These are phyloP conservation scores for Candida stauntonica DNA, from an alignment of 805 yeast species.

Conservation along the genomic window DNA sequence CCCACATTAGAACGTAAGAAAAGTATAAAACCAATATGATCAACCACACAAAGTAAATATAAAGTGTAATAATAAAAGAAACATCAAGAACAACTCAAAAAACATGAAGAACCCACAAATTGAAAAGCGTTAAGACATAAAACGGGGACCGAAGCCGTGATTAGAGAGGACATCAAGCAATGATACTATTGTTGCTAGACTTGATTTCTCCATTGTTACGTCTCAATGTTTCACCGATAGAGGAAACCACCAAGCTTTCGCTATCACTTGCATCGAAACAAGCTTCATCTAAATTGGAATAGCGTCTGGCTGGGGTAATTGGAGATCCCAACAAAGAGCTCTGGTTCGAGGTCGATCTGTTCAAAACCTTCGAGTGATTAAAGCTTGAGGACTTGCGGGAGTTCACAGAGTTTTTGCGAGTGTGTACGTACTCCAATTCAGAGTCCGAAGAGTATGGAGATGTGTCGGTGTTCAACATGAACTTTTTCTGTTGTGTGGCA, in stretches of 20 bases:
- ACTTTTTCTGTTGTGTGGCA: conserved; percentile 19
- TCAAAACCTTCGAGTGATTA: not conserved
- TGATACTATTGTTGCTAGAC: conserved; percentile 17
- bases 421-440: conserved; percentile 22
- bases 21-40: not conserved
- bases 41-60: not conserved
- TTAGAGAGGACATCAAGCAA: conserved; percentile 8
- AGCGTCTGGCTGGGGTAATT: conserved; percentile 12
- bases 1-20: not conserved
- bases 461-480: conserved; percentile 18
- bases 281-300: conserved; percentile 12
- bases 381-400: conserved; percentile 4
- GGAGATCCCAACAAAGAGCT: conserved; percentile 11
- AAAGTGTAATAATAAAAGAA: not conserved
- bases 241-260: conserved; percentile 28
- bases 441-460: conserved; percentile 28
- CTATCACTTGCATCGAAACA: conserved; percentile 21
- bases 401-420: conserved; percentile 15
- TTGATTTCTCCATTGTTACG: conserved; percentile 29
- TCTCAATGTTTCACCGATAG: conserved; percentile 32
- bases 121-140: too few relatives aligned
- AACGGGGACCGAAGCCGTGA: too few relatives aligned
- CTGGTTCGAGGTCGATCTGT: conserved; percentile 13
- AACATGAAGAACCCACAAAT: too few relatives aligned
- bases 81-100: too few relatives aligned